Base-by-base conservation (phyloP, 1,284 basidiomycete genomes). In the Meripilus lineatus region DNA sequence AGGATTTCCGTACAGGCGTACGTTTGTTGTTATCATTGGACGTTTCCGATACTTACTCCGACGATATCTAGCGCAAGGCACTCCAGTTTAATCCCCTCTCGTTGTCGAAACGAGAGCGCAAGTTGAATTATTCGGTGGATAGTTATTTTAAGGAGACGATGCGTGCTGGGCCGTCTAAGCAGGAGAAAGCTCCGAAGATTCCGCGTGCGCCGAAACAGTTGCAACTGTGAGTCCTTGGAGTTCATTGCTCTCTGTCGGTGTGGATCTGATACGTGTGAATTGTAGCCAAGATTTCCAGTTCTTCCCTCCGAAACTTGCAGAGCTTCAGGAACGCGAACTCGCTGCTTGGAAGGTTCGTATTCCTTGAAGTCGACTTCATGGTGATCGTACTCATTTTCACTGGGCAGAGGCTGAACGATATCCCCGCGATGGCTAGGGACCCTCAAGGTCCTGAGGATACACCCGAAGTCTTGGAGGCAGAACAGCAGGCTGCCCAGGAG, bases 211-310 rank as follows among this genome's bases (percentile, higher is more conserved):
- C 94, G 8, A 95, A 95, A 65, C 92, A 96, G 65, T 79, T 94
- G 47, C 71, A 79, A 13, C 77, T 89, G 86, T 89, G 47, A 46
- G 84, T 74, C 20, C n/a, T n/a, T n/a, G n/a, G n/a, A n/a, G n/a
- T n/a, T n/a, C n/a, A n/a, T n/a, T n/a, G n/a, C n/a, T n/a, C n/a
- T n/a, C n/a, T n/a, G n/a, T n/a, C n/a, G n/a, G n/a, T n/a, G n/a
- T n/a, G n/a, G n/a, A n/a, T n/a, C n/a, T n/a, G n/a, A n/a, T n/a
- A n/a, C n/a, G n/a, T n/a, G n/a, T n/a, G n/a, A n/a, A n/a, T 11
- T 18, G 35, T 53, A 93, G 91, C 53, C 86, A 95, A 68, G 95
- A 98, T 63, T 97, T 94, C 75, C 95, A 99, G 61, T 99, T 99
- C 75, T 97, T 91, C 71, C 89, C 94, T 2, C 77, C 84, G 0